Evolutionary conservation across 2,329 filamentous ascomycete genomes (phyloP), one percentile per base, ranked within the genome.

Genomic region (Aureobasidium vineae): DNA sequence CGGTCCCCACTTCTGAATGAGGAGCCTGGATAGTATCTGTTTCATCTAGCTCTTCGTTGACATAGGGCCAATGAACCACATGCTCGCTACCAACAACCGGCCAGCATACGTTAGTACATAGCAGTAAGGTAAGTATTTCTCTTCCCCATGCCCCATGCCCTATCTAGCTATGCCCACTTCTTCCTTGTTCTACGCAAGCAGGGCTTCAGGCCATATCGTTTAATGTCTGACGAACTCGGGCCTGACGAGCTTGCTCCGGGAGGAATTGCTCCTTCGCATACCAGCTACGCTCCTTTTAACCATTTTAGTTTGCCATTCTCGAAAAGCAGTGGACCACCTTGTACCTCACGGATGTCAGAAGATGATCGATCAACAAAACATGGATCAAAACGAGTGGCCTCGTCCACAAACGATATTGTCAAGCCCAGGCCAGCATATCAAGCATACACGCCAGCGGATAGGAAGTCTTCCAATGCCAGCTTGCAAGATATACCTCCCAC

Each of bases 41-140:
- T 54, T 56, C 50, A 40, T 41, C 19, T 54, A 47, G 28, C 50
- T 45, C 28, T 65, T n/a, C 50, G 40, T 38, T 45, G 16, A 40
- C 8, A 21, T 40, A 64, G 38, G 38, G 2, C 16, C 49, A 64
- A 47, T 64, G 23, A 47, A 61, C 43, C 50, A 50, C 31, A 56
- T 36, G 50, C 15, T n/a, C 38, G 41, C 49, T 38, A 56, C 40
- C 23, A 47, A 56, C 26, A n/a, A 56, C 49, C 61, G 47, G 40
- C 11, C 36, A 36, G 38, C n/a, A 38, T 26, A 45, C 45, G 49
- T 40, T 23, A 19, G 45, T 11, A 31, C 28, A 31, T 31, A 40
- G 49, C 61, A 47, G 13, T 38, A 65, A 47, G 61, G 50, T n/a
- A 65, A 54, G 61, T 65, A 54, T 28, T 54, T 36, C 26, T 45